These are phyloP conservation scores for Effrenium voratum DNA, from an alignment of 73 alveolate genomes.

Conservation along the genomic window DNA sequence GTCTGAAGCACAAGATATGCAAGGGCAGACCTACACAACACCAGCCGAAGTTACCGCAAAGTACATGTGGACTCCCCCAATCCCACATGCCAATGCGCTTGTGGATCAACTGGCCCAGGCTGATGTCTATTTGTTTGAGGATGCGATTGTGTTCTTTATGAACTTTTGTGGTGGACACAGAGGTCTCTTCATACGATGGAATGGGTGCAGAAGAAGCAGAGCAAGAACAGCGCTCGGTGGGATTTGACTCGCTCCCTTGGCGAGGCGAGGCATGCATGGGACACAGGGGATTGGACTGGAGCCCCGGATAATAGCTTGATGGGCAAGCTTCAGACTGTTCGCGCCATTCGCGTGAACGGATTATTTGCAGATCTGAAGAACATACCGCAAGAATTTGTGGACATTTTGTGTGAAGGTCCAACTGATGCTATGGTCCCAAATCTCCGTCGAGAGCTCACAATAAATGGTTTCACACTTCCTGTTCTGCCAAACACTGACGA, in stretches of 20 bases:
- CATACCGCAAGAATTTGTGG: conserved; percentile 28
- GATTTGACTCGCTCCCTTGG: background rate
- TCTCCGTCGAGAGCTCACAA: background rate
- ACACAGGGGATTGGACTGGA: background rate
- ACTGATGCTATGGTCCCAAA: background rate
- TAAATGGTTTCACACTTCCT: background rate
- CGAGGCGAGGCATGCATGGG: conserved; percentile 56
- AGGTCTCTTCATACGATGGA: conserved; percentile 46
- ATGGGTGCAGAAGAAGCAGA: conserved; percentile 66
- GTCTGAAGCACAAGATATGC: conserved; percentile 13
- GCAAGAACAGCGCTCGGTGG: background rate
- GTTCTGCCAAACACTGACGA: background rate
- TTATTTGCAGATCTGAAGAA: background rate
- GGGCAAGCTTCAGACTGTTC: background rate
- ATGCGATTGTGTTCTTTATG: conserved; percentile 15
- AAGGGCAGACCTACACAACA: background rate
- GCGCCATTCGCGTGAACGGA: conserved; percentile 61
- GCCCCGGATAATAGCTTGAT: background rate
- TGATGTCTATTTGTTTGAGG: conserved; percentile 19
- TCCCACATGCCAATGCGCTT: conserved; percentile 39
- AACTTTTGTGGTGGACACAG: conserved; percentile 41
- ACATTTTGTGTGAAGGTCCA: conserved; percentile 28
- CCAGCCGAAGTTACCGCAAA: conserved; percentile 41
- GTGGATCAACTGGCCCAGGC: conserved; percentile 14
- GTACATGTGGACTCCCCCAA: conserved; percentile 71